A percentile compares a stretch with the other conserved stretches of the same genome.
Conservation (phyloP, 2,329 filamentous ascomycete genomes). For the Anthostomella pinea region DNA sequence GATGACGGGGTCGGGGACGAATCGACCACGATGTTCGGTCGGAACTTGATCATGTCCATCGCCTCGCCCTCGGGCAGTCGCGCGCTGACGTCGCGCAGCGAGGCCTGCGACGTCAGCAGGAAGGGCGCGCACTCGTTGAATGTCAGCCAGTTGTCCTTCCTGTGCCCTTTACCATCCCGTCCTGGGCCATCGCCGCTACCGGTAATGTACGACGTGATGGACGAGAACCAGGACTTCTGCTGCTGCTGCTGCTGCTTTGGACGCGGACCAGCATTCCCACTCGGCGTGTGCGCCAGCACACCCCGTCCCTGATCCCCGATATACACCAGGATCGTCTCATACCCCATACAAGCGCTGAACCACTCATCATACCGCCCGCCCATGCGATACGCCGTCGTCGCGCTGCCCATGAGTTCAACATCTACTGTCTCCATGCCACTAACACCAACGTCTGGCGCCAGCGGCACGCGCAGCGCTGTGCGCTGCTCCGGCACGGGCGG, state of each 20-base stretch:
- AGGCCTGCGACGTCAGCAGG: constrained; percentile 68
- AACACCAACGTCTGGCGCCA: constrained; percentile 48
- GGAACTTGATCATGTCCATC: constrained; percentile 67
- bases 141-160: constrained; percentile 48
- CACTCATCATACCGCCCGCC: constrained; percentile 57
- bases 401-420: constrained; percentile 59
- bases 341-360: constrained; percentile 67
- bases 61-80: constrained; percentile 47
- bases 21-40: constrained; percentile 71
- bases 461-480: constrained; percentile 50
- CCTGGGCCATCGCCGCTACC: constrained; percentile 5
- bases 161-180: background rate
- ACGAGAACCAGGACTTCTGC: constrained; percentile 34
- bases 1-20: no score
- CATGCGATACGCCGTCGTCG: constrained; percentile 61
- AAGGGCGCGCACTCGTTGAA: constrained; percentile 77
- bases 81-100: constrained; percentile 62
- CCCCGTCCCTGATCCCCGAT: constrained; percentile 59
- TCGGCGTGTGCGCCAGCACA: constrained; percentile 60
- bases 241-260: constrained; percentile 16
- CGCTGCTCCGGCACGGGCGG: constrained; percentile 36
- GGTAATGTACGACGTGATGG: constrained; percentile 33
- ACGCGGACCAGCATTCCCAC: constrained; percentile 22
- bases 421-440: constrained; percentile 44
- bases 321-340: constrained; percentile 59